Evolutionary conservation across 768 basidiomycete genomes (phyloP).

Genomic region (Lenzites betulinus): DNA sequence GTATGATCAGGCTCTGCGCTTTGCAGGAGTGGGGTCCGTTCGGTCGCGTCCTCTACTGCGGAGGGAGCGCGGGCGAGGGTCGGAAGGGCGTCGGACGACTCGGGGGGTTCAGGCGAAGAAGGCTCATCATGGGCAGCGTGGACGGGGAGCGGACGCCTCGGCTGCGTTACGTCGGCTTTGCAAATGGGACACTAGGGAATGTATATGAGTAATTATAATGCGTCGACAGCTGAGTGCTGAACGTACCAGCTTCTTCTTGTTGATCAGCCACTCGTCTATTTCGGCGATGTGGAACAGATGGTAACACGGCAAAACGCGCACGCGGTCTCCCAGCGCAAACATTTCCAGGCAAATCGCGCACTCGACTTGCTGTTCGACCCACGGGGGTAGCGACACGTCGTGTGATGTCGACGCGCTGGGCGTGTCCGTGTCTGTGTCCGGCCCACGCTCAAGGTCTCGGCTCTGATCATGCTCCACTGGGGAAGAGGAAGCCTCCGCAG

Average conservation of each 20-base stretch:
- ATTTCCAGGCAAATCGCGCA: conserved; percentile 93
- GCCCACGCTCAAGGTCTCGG: conserved; percentile 25
- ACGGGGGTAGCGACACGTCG: conserved; percentile 50
- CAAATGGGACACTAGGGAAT: conserved; percentile 84
- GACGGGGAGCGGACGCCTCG: conserved; percentile 6
- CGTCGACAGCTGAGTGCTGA: not conserved
- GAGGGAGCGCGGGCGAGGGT: not conserved
- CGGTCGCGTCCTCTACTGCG: not conserved
- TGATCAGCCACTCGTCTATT: conserved; percentile 90
- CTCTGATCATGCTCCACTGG: conserved; percentile 3
- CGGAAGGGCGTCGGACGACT: not conserved
- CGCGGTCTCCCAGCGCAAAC: conserved; percentile 85
- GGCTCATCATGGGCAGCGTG: not conserved
- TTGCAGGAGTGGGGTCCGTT: conserved; percentile 15
- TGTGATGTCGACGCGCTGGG: conserved; percentile 25
- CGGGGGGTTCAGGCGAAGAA: not conserved
- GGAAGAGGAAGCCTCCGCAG: conserved; percentile 15
- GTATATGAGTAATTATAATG: not conserved
- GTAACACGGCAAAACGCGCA: conserved; percentile 90
- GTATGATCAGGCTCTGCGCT: not conserved
- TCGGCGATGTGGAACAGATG: conserved; percentile 95
- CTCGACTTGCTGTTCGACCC: conserved; percentile 83
- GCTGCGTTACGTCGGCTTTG: conserved; percentile 86
- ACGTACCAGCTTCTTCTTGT: conserved; percentile 88
- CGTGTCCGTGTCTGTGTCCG: conserved; percentile 18